Conservation (phyloP, 1,284 basidiomycete species). For the Cryptococcus sp. region DNA sequence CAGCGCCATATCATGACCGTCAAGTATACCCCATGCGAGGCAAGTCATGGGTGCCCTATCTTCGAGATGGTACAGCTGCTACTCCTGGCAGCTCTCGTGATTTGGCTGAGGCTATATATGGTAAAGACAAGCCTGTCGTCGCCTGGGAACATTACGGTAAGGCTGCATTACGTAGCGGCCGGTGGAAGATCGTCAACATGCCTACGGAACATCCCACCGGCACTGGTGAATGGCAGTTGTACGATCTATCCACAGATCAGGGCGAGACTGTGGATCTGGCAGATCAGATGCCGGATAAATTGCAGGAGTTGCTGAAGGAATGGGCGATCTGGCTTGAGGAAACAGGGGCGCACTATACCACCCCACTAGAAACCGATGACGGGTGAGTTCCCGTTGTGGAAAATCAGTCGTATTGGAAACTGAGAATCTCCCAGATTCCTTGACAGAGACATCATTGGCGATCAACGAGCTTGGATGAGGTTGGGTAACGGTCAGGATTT, state of each 20-base stretch:
- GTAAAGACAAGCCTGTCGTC: slow-evolving; percentile 23
- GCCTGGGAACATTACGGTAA: slow-evolving; percentile 35
- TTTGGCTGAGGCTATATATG: neutral
- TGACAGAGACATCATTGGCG: slow-evolving; percentile 4
- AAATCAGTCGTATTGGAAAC: neutral
- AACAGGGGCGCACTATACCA: slow-evolving; percentile 21
- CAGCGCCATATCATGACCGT: slow-evolving; percentile 15
- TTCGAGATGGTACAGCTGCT: neutral
- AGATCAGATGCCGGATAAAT: slow-evolving; percentile 16
- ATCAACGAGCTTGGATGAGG: slow-evolving; percentile 9
- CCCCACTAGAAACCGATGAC: neutral
- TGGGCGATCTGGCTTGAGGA: slow-evolving; percentile 31
- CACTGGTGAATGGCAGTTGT: slow-evolving; percentile 37
- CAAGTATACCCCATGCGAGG: slow-evolving; percentile 19
- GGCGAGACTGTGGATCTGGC: slow-evolving; percentile 40
- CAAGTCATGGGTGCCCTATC: slow-evolving; percentile 24
- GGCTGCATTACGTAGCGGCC: slow-evolving; percentile 31
- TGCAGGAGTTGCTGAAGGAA: slow-evolving; percentile 29
- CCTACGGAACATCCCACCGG: slow-evolving; percentile 22
- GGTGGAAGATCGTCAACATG: slow-evolving; percentile 31
- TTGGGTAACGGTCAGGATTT: slow-evolving; percentile 7
- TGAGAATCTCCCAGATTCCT: neutral
- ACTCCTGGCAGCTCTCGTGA: neutral
- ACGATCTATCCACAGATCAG: slow-evolving; percentile 32
- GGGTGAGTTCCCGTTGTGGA: neutral